Evolutionary conservation across 108 stramenopile species (phyloP).

Genomic region (Discostella pseudostelligera): DNA sequence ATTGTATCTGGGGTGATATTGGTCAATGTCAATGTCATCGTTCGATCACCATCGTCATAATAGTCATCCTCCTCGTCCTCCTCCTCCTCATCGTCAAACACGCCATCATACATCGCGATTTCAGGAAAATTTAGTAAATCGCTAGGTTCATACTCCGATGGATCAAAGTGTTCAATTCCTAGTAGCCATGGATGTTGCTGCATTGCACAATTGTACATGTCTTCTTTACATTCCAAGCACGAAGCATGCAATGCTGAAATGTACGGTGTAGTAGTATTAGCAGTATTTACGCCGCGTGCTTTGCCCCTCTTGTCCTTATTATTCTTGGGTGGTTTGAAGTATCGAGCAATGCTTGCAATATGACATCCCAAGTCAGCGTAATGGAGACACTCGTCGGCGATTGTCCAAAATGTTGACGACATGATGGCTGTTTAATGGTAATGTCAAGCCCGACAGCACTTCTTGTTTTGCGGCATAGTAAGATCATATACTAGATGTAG

Average conservation of each 20-base stretch:
- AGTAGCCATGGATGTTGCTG: conserved; percentile 33
- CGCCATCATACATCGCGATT: conserved; percentile 39
- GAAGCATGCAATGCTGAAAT: not conserved
- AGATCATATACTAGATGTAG: too few relatives aligned
- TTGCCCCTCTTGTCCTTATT: not conserved
- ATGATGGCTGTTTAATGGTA: too few relatives aligned
- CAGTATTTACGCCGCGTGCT: not conserved
- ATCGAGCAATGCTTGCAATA: conserved; percentile 35
- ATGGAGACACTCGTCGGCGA: conserved; percentile 27
- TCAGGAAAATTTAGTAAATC: conserved; percentile 35
- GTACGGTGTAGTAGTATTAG: not conserved
- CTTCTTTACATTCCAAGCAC: conserved; percentile 7
- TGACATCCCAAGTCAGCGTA: conserved; percentile 39
- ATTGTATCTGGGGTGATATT: conserved; percentile 28
- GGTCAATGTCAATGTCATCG: conserved; percentile 38
- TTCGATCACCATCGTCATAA: not conserved
- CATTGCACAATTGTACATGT: conserved; percentile 21
- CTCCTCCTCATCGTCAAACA: conserved; percentile 20
- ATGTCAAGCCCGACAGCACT: too few relatives aligned
- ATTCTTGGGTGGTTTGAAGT: not conserved
- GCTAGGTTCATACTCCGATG: conserved; percentile 27
- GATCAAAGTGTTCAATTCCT: conserved; percentile 32
- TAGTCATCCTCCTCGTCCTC: conserved; percentile 16
- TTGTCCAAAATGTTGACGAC: conserved; percentile 6
- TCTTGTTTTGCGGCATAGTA: too few relatives aligned